Evolutionary conservation across 2,329 filamentous ascomycete species (phyloP).

Genomic region (Grosmannia huntii): DNA sequence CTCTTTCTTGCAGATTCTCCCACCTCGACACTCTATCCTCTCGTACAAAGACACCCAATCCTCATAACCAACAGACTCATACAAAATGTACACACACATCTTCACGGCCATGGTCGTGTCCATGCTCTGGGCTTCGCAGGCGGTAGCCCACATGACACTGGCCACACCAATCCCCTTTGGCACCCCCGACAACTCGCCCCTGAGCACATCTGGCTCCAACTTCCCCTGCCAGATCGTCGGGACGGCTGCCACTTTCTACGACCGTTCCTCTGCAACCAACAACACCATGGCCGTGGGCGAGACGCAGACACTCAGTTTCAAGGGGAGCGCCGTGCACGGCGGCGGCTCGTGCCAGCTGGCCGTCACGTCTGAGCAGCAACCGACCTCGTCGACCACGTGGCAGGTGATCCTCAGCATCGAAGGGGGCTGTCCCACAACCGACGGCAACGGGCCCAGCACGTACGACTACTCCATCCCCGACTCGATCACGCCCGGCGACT

Average conservation of each 20-base stretch:
- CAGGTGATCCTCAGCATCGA: constrained; percentile 20
- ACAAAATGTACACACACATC: not conserved
- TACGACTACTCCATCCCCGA: constrained; percentile 17
- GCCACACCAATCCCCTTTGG: constrained; percentile 12
- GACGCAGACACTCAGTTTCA: constrained; percentile 15
- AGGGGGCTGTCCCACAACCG: constrained; percentile 18
- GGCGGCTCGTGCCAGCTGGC: constrained; percentile 21
- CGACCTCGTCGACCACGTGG: constrained; percentile 14
- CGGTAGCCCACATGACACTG: constrained; percentile 12
- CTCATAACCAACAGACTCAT: not conserved
- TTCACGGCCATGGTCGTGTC: constrained; percentile 1
- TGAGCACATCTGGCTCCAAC: constrained; percentile 10
- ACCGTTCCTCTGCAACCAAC: constrained; percentile 3
- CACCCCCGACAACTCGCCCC: constrained; percentile 11
- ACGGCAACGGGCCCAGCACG: constrained; percentile 13
- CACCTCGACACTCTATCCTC: not conserved
- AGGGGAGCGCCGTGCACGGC: constrained; percentile 17
- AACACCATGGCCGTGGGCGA: constrained; percentile 13
- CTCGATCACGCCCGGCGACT: constrained; percentile 21
- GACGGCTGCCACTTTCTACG: constrained; percentile 28
- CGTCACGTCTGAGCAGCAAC: constrained; percentile 13
- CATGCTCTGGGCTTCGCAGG: constrained; percentile 2
- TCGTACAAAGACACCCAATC: not conserved
- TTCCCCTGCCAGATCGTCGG: constrained; percentile 20
- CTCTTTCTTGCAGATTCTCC: not conserved